Evolutionary conservation across 129 eudicot genomes (phyloP), one percentile per base, ranked within the genome.

Genomic region (Chrysanthemum seticuspe): DNA sequence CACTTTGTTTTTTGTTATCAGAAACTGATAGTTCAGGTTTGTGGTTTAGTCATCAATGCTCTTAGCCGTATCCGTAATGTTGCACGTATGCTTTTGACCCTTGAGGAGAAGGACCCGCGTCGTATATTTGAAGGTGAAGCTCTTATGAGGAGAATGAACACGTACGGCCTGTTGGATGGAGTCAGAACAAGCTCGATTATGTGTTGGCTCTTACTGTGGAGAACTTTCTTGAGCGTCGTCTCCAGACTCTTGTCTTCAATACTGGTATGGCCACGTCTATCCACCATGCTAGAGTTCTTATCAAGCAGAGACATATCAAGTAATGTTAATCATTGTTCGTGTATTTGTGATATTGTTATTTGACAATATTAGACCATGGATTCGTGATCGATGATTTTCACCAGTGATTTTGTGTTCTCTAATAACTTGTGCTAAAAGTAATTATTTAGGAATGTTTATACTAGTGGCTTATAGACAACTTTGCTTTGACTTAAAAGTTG

Each of bases 121-220:
- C 79, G 89, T 25, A 86, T 89, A 47, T 89, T 89, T 57, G 96
- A 89, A 80, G 96, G 96, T 74, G 96, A 86, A 70, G 96, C 96
- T 10, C 91, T 86, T 74, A 63, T 84, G 74, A 84, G 91, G 85
- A 89, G 96, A 79, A 89, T 86, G 91, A 86, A 86, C 83, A 66
- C 86, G 65, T 86, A 78, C 60, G 89, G 91, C 6, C 81, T 88
- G 68, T 79, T 86, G 83, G 91, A 83, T 25, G 91, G 78, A 77
- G 83, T 62, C 87, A 83, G 55, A 83, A 83, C 81, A 86, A 86
- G 83, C 91, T 86, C 3, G 91, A 86, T 86, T 86, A 83, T 4
- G 90, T 86, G 66, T 50, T 86, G 36, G 85, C 90, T n/a, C 83
- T 86, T 10, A 83, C 87, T 53, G 87, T 83, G 3, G 87, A 83